A percentile compares a stretch with the other conserved stretches of the same genome.
Evolutionary conservation across 331 rosid genomes (phyloP).

Genomic region (Arachis monticola): DNA sequence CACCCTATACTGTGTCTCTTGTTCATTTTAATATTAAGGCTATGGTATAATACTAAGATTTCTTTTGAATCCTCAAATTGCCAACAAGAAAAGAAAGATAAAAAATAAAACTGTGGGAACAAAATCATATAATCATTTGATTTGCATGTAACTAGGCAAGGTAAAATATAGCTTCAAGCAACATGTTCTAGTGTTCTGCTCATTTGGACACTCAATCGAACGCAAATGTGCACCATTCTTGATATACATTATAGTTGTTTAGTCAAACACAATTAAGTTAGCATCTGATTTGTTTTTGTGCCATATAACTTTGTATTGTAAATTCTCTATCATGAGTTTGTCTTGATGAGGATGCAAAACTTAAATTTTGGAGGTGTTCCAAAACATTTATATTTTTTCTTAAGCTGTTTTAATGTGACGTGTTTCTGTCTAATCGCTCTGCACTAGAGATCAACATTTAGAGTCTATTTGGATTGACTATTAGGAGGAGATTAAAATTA

Average conservation of each 20-base stretch:
- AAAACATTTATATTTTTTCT: slow-evolving; percentile 10
- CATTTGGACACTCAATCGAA: neutral
- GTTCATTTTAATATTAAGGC: neutral
- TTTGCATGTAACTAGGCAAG: neutral
- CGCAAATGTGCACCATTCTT: neutral
- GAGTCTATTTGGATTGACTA: neutral
- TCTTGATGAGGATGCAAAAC: neutral
- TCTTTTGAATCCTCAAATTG: slow-evolving; percentile 4
- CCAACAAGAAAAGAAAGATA: too few species aligned
- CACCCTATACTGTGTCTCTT: neutral
- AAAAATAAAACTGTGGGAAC: neutral
- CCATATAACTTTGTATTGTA: slow-evolving; percentile 3
- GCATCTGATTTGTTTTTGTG: neutral
- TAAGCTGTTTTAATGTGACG: slow-evolving; percentile 7
- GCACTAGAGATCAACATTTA: neutral
- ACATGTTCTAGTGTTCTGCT: neutral
- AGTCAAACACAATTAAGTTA: too few species aligned
- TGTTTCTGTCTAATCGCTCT: neutral
- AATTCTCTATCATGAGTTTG: neutral
- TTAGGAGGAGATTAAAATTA: too few species aligned
- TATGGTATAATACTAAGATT: neutral
- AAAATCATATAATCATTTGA: neutral
- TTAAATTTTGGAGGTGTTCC: neutral
- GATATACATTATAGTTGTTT: neutral
- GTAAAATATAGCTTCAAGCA: neutral